phyloP scores from a whole-genome alignment of 805 yeast genomes.

The Suhomyces sp. region DNA sequence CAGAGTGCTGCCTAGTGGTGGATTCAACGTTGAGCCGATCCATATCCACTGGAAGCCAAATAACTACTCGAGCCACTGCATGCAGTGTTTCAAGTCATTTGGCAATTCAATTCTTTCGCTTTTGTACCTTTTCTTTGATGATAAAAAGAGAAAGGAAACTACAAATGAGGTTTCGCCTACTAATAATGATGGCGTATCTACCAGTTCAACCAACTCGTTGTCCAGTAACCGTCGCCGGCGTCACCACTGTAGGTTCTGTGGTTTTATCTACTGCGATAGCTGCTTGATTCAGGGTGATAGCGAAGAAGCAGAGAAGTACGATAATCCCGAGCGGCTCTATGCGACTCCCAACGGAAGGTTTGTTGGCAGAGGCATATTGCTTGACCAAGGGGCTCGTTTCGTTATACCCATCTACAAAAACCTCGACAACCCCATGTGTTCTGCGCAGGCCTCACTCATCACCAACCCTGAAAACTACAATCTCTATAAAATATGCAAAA shows the following conservation, averaged over 20 bases:
- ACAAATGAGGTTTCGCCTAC: not conserved
- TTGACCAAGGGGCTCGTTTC: slow-evolving; percentile 28
- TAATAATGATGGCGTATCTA: not conserved
- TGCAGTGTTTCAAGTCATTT: slow-evolving; percentile 37
- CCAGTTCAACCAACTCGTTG: not conserved
- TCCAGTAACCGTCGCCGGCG: slow-evolving; percentile 13
- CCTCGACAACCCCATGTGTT: slow-evolving; percentile 11
- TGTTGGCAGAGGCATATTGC: slow-evolving; percentile 14
- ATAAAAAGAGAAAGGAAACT: not conserved
- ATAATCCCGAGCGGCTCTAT: slow-evolving; percentile 3
- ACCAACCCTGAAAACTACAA: slow-evolving; percentile 14
- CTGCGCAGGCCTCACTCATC: slow-evolving; percentile 1
- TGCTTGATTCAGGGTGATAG: slow-evolving; percentile 13
- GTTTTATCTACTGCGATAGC: slow-evolving; percentile 41
- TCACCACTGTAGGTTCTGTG: slow-evolving; percentile 55
- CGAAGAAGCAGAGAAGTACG: slow-evolving; percentile 6
- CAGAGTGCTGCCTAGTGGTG: not conserved
- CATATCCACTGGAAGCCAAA: slow-evolving; percentile 54
- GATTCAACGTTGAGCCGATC: slow-evolving; percentile 39
- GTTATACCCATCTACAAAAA: slow-evolving; percentile 35
- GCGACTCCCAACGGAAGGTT: slow-evolving; percentile 7
- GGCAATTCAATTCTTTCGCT: slow-evolving; percentile 17
- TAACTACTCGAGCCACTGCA: slow-evolving; percentile 37
- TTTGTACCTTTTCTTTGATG: slow-evolving; percentile 7
- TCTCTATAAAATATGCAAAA: slow-evolving; percentile 31